phyloP scores from a whole-genome alignment of 768 basidiomycete species.

The Hebeloma cylindrosporum region DNA sequence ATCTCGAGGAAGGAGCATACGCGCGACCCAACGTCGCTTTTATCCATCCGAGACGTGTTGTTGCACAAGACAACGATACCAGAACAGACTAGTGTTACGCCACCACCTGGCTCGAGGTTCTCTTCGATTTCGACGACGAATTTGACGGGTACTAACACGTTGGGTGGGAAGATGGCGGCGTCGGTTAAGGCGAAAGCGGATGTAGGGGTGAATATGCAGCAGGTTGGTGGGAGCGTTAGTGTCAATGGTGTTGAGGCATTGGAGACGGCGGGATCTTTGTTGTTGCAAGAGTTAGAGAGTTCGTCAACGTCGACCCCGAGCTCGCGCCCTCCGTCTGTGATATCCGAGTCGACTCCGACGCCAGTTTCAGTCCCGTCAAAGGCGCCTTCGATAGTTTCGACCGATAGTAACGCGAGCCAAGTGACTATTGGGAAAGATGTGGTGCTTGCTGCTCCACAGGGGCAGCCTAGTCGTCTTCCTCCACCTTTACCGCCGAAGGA shows the following conservation, averaged over 20 bases:
- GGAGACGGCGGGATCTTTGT: constrained; percentile 43
- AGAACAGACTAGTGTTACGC: constrained; percentile 9
- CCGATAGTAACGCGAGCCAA: constrained; percentile 37
- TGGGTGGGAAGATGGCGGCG: constrained; percentile 12
- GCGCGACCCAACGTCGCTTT: constrained; percentile 54
- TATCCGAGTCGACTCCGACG: neutral
- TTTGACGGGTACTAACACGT: constrained; percentile 18
- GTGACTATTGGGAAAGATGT: constrained; percentile 33
- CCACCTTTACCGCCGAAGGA: constrained; percentile 31
- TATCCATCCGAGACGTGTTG: constrained; percentile 62
- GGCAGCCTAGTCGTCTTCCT: constrained; percentile 12
- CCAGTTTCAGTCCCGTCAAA: neutral
- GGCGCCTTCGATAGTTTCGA: neutral
- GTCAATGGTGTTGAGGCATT: constrained; percentile 35
- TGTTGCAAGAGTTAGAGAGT: constrained; percentile 33
- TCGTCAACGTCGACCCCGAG: constrained; percentile 30
- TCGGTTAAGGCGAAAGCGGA: constrained; percentile 37
- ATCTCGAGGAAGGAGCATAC: constrained; percentile 65
- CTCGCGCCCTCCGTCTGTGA: constrained; percentile 29
- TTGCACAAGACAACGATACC: constrained; percentile 49
- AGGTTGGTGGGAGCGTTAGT: constrained; percentile 50
- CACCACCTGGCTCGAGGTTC: constrained; percentile 14
- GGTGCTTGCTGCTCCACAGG: neutral
- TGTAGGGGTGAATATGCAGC: constrained; percentile 50
- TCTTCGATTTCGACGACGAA: too few species aligned